Percentiles rank a stretch among this genome's conserved stretches.
Evolutionary conservation across 1,284 basidiomycete species (phyloP).

Genomic region (Porogramme epimiltina): DNA sequence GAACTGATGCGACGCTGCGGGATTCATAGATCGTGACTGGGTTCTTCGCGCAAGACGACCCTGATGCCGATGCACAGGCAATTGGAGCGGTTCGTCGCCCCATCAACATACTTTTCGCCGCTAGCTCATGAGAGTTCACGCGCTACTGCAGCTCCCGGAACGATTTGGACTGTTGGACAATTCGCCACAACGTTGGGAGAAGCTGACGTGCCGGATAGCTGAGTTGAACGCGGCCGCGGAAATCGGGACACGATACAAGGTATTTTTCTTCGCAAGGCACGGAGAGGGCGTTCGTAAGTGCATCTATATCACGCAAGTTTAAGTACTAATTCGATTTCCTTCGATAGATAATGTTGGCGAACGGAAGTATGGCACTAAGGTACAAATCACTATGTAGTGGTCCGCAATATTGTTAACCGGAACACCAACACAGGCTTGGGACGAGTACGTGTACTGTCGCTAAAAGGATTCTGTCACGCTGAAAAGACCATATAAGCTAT

Average conservation of each 20-base stretch:
- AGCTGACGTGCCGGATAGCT: slow-evolving; percentile 44
- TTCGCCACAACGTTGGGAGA: slow-evolving; percentile 53
- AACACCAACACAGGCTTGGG: slow-evolving; percentile 46
- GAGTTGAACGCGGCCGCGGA: slow-evolving; percentile 47
- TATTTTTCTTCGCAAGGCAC: slow-evolving; percentile 70
- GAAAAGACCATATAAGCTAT: neutral
- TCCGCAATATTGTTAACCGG: neutral
- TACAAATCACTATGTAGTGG: slow-evolving; percentile 17
- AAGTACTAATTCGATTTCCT: neutral
- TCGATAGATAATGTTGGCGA: slow-evolving; percentile 76
- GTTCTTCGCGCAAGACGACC: slow-evolving; percentile 36
- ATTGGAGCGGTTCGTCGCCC: slow-evolving; percentile 31
- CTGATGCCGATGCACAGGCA: slow-evolving; percentile 18
- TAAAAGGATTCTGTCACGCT: neutral
- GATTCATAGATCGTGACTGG: slow-evolving; percentile 31
- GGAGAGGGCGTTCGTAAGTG: slow-evolving; percentile 71
- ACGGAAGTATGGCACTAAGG: slow-evolving; percentile 66
- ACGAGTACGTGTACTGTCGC: slow-evolving; percentile 42
- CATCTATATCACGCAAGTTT: neutral
- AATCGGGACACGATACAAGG: slow-evolving; percentile 51
- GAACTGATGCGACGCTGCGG: no score
- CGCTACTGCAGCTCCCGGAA: slow-evolving; percentile 47
- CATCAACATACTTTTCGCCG: no score
- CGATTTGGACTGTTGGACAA: slow-evolving; percentile 65
- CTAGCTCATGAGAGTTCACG: no score